Conservation (phyloP, 495 filamentous ascomycete genomes). For the Xylaria venustula region DNA sequence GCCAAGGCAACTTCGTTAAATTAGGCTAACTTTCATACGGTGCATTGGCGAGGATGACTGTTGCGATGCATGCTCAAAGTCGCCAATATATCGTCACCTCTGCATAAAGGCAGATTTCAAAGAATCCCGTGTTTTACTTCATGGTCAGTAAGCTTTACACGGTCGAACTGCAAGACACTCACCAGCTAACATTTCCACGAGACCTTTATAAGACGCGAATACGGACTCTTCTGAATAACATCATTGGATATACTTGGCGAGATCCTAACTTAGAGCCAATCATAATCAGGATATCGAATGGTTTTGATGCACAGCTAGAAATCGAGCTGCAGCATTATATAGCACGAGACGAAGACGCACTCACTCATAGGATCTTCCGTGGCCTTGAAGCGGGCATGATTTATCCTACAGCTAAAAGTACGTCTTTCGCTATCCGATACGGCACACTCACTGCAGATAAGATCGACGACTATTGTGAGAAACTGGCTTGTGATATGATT, state of each 20-base stretch:
- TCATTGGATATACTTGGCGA: background rate
- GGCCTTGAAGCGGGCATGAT: background rate
- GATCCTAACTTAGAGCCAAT: background rate
- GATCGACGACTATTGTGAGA: conserved; percentile 7
- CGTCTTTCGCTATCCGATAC: background rate
- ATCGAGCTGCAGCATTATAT: background rate
- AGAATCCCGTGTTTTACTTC: background rate
- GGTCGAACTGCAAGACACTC: background rate
- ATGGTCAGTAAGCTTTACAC: background rate
- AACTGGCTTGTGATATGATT: conserved; percentile 1
- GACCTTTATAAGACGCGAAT: conserved; percentile 5
- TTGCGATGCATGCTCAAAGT: conserved; percentile 1
- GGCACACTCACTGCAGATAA: conserved; percentile 3
- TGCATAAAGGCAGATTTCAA: conserved; percentile 6
- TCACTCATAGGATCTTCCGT: conserved; percentile 7
- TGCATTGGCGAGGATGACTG: background rate
- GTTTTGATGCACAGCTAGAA: background rate
- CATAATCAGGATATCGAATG: background rate
- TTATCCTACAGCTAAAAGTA: background rate
- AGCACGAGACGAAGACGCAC: background rate
- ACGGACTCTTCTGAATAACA: background rate
- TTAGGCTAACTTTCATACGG: background rate
- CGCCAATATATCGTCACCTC: conserved; percentile 2
- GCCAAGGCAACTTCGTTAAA: background rate
- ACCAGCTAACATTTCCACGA: background rate